Evolutionary conservation across 441 rosid species (phyloP), one percentile per base, ranked within the genome.

Genomic region (Sinapis alba): DNA sequence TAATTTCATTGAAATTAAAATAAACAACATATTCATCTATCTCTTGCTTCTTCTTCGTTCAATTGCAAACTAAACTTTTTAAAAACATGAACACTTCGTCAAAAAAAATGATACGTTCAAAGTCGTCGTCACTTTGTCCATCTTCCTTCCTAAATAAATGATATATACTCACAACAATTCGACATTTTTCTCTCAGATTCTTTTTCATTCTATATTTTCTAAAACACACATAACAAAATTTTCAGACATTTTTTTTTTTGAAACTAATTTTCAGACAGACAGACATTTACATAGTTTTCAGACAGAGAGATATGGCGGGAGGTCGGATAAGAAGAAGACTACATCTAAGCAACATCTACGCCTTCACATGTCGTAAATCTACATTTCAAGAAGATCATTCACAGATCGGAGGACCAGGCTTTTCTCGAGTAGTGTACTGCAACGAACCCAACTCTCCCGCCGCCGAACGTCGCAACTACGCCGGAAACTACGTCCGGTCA

Each of bases 391-490:
- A 82, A 5, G 99, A 93, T 1, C 97, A 89, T 73, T 87, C 97
- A 12, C 78, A 86, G 30, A 89, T 96, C 13, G 99, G 98, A 21
- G 97, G 97, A 41, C 98, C 96, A 13, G 99, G 99, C 0, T 96
- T 92, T 80, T 94, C 99, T 0, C 86, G 99, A 59, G 83, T 92
- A 11, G 96, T 90, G 0, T 82, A 84, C 62, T 92, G 97, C 78
- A 96, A 96, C 72, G 98, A 96, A 10, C 90, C 97, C 19, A 86
- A 86, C 51, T 60, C 85, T 72, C 81, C 86, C 63, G 93, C 86
- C 66, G 83, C 97, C 0, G 83, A 82, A 75, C 58, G 84, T 12
- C 78, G 43, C 20, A 85, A 78, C 66, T 92, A 93, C 78, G 72
- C 41, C 7, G 81, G 76, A 13, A 96, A 96, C 76, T 90, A 88